These are phyloP conservation scores for Arctium lappa DNA, from an alignment of 129 eudicot genomes.

Conservation along the genomic window DNA sequence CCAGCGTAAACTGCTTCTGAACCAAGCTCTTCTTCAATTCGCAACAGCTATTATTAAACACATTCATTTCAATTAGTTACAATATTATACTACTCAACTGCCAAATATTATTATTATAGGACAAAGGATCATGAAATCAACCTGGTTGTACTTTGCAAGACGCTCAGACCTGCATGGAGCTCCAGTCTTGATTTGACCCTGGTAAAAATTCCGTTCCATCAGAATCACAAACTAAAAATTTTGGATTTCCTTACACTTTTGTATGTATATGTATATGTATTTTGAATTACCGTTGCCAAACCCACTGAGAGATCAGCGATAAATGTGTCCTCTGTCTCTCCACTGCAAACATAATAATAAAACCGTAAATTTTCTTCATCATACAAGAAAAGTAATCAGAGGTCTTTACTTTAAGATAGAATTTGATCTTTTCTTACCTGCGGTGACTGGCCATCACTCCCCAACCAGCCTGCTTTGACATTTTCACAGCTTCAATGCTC, in stretches of 20 bases:
- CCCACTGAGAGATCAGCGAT: constrained; percentile 81
- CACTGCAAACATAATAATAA: constrained; percentile 34
- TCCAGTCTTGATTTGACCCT: constrained; percentile 84
- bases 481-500: constrained; percentile 81
- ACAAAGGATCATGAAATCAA: not conserved
- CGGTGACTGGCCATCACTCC: constrained; percentile 50
- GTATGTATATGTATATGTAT: not conserved
- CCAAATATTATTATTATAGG: too few relatives aligned
- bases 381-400: too few relatives aligned
- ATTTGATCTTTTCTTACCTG: constrained; percentile 10
- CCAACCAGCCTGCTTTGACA: constrained; percentile 45
- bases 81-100: too few relatives aligned
- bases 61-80: not conserved
- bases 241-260: not conserved
- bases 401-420: not conserved
- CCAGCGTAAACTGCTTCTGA: constrained; percentile 96
- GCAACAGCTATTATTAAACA: constrained; percentile 51
- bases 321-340: constrained; percentile 76
- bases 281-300: constrained; percentile 59
- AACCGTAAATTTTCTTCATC: not conserved
- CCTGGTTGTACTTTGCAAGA: constrained; percentile 78
- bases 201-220: not conserved
- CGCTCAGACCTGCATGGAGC: constrained; percentile 88
- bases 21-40: constrained; percentile 96
- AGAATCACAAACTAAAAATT: not conserved